phyloP scores from a whole-genome alignment of 257 asterid species.

The Thymus quinquecostatus region DNA sequence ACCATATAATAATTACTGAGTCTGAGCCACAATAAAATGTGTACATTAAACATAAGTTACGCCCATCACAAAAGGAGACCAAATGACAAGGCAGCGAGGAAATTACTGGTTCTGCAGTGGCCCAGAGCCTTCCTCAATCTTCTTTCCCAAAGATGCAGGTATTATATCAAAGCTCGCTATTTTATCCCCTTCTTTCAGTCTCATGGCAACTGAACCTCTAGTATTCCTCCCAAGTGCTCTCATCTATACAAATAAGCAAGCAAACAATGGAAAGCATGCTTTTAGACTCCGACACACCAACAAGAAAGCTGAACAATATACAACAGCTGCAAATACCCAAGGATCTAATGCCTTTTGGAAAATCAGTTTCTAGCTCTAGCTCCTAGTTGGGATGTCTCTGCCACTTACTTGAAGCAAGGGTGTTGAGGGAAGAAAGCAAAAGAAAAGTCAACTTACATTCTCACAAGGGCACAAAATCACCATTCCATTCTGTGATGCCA shows the following conservation, averaged over 20 bases:
- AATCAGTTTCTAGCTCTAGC: slow-evolving; percentile 2
- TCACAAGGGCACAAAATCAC: slow-evolving; percentile 82
- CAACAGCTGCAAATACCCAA: slow-evolving; percentile 22
- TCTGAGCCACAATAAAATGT: slow-evolving; percentile 12
- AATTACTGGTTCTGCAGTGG: slow-evolving; percentile 47
- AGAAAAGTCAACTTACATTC: slow-evolving; percentile 51
- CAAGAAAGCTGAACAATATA: slow-evolving; percentile 23
- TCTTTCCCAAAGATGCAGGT: slow-evolving; percentile 68
- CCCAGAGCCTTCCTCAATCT: slow-evolving; percentile 48
- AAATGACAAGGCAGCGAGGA: slow-evolving; percentile 18
- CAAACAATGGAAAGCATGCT: slow-evolving; percentile 24
- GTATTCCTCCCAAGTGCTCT: slow-evolving; percentile 93
- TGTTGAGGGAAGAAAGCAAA: background rate
- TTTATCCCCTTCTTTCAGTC: slow-evolving; percentile 78
- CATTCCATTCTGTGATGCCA: slow-evolving; percentile 96
- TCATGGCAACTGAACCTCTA: slow-evolving; percentile 94
- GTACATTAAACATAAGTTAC: background rate
- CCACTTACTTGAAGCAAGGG: slow-evolving; percentile 6
- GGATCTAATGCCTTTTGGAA: slow-evolving; percentile 13
- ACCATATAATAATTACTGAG: background rate
- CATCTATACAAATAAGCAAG: slow-evolving; percentile 52
- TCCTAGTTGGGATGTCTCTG: background rate
- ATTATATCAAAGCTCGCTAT: slow-evolving; percentile 95
- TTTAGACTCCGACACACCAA: slow-evolving; percentile 13
- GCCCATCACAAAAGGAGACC: background rate